These are phyloP conservation scores for Hypoxylon subgilvum DNA, from an alignment of 495 filamentous ascomycete species.

Conservation along the genomic window DNA sequence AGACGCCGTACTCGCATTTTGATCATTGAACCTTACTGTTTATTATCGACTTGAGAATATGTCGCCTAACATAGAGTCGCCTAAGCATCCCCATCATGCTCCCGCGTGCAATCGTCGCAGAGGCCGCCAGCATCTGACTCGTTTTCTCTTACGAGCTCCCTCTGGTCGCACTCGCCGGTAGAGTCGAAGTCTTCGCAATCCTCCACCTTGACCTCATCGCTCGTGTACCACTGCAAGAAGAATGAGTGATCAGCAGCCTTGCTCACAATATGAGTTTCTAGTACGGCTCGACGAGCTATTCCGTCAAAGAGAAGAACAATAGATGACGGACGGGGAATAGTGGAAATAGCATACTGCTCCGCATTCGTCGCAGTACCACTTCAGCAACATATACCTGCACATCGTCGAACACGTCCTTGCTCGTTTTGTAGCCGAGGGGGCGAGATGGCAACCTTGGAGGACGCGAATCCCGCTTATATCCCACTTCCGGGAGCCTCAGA, in stretches of 20 bases:
- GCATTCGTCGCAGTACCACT: slow-evolving; percentile 45
- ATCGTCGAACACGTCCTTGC: slow-evolving; percentile 22
- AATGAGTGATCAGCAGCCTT: slow-evolving; percentile 5
- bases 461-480: slow-evolving; percentile 16
- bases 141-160: slow-evolving; percentile 29
- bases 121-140: slow-evolving; percentile 41
- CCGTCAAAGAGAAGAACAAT: slow-evolving; percentile 4
- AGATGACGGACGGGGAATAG: background rate
- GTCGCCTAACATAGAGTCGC: background rate
- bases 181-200: slow-evolving; percentile 35
- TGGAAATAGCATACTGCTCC: slow-evolving; percentile 37
- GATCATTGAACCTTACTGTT: background rate
- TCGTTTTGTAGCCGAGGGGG: slow-evolving; percentile 9
- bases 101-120: slow-evolving; percentile 38
- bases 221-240: slow-evolving; percentile 40
- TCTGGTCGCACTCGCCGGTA: slow-evolving; percentile 36
- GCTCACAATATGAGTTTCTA: background rate
- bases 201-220: slow-evolving; percentile 40
- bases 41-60: background rate
- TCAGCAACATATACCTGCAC: slow-evolving; percentile 41
- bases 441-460: slow-evolving; percentile 6
- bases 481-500: slow-evolving; percentile 22
- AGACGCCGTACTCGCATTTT: background rate
- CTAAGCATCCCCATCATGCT: slow-evolving; percentile 19
- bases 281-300: background rate